A percentile compares a stretch with the other conserved stretches of the same genome.
These are phyloP conservation scores for Fragaria ananassa DNA, from an alignment of 306 rosid genomes.

Conservation along the genomic window DNA sequence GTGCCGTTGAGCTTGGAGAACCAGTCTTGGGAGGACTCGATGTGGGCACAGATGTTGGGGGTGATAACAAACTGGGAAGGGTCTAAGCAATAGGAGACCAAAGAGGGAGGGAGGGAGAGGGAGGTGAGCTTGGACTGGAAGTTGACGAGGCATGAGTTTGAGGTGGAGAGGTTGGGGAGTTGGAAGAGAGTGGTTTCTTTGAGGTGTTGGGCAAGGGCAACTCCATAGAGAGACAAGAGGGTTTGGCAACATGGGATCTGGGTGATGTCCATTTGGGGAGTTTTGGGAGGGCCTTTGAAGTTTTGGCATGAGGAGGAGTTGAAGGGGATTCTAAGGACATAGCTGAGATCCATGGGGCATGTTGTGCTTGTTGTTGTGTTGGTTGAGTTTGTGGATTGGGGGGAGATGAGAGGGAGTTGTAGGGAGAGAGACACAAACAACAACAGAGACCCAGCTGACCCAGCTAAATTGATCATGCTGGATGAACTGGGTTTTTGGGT, in stretches of 20 bases:
- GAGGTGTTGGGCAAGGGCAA: conserved; percentile 57
- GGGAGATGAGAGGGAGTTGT: not conserved
- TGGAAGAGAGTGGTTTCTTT: conserved; percentile 66
- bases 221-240: conserved; percentile 51
- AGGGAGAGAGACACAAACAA: not conserved
- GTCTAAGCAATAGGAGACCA: conserved; percentile 44
- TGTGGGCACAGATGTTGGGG: conserved; percentile 54
- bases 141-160: conserved; percentile 67
- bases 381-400: conserved; percentile 5
- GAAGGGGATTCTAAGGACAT: conserved; percentile 64
- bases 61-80: conserved; percentile 61
- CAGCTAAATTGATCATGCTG: not conserved
- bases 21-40: conserved; percentile 58
- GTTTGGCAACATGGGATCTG: conserved; percentile 50
- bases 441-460: conserved; percentile 1
- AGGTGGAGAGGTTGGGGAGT: conserved; percentile 56
- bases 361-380: not conserved
- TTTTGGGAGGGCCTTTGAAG: conserved; percentile 24
- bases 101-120: conserved; percentile 37
- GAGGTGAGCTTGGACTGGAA: conserved; percentile 56
- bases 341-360: conserved; percentile 77
- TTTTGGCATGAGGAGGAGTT: conserved; percentile 52
- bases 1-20: conserved; percentile 36
- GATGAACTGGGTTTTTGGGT: not conserved
- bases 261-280: conserved; percentile 13